Percentiles rank a stretch among this genome's conserved stretches.
Conservation (phyloP, 164 flowering plant genomes). For the Sedum album region DNA sequence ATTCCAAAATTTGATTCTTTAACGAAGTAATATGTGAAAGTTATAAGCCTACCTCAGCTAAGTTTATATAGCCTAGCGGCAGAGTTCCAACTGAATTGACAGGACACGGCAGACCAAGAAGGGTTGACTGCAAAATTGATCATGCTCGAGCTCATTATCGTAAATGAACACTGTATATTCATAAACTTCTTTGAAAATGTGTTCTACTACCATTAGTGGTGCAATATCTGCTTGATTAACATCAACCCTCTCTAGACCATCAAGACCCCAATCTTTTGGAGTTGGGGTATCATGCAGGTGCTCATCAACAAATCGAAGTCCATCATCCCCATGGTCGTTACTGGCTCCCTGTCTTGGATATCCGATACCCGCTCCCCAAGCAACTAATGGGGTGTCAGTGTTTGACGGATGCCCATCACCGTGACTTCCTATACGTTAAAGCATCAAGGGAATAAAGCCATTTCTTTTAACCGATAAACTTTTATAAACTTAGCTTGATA, state of each 20-base stretch:
- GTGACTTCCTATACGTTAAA: slow-evolving; percentile 73
- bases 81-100: slow-evolving; percentile 88
- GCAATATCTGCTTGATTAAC: slow-evolving; percentile 99
- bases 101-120: slow-evolving; percentile 88
- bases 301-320: slow-evolving; percentile 72
- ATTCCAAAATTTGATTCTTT: neutral
- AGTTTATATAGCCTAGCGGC: slow-evolving; percentile 61
- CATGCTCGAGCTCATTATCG: neutral
- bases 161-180: slow-evolving; percentile 9
- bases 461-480: neutral
- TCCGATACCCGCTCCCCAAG: slow-evolving; percentile 91
- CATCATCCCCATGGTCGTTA: slow-evolving; percentile 32
- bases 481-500: neutral
- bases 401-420: slow-evolving; percentile 96
- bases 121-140: slow-evolving; percentile 60
- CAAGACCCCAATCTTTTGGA: slow-evolving; percentile 83
- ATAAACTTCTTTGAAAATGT: slow-evolving; percentile 8
- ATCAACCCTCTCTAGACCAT: slow-evolving; percentile 71
- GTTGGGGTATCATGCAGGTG: slow-evolving; percentile 85
- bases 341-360: slow-evolving; percentile 40
- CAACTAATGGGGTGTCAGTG: slow-evolving; percentile 96
- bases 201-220: slow-evolving; percentile 68
- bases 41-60: slow-evolving; percentile 48
- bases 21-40: neutral
- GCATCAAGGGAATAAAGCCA: slow-evolving; percentile 16